phyloP scores from a whole-genome alignment of 2,329 filamentous ascomycete genomes.

The Sclerotinia sclerotiorum region DNA sequence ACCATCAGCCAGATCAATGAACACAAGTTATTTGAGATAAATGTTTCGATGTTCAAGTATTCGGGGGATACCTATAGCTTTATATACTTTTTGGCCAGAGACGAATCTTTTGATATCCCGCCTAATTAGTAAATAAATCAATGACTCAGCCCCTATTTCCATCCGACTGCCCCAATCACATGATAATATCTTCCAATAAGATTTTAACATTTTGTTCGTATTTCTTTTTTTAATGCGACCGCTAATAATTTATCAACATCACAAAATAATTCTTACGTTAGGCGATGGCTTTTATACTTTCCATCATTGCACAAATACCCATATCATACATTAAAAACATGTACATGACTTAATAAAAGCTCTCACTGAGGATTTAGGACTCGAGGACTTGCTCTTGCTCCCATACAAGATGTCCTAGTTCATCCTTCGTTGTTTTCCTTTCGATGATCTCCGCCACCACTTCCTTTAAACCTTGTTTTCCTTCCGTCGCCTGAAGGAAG shows the following conservation, averaged over 20 bases:
- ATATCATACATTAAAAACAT: conserved; percentile 24
- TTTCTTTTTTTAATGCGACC: conserved; percentile 32
- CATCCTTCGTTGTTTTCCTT: conserved; percentile 42
- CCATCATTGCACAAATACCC: conserved; percentile 29
- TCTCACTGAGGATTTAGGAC: background rate
- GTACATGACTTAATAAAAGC: conserved; percentile 18
- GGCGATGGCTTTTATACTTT: conserved; percentile 24
- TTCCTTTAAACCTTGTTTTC: conserved; percentile 67
- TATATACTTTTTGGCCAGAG: conserved; percentile 36
- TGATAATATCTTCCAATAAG: conserved; percentile 29
- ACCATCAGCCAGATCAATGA: background rate
- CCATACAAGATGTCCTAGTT: conserved; percentile 40
- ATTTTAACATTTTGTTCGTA: conserved; percentile 12
- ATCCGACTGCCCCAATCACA: conserved; percentile 31
- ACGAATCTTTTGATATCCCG: conserved; percentile 27
- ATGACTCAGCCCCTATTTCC: conserved; percentile 34
- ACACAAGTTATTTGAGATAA: background rate
- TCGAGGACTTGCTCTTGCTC: conserved; percentile 18
- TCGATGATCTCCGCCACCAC: conserved; percentile 68
- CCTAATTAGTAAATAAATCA: conserved; percentile 30
- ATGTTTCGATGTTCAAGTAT: background rate
- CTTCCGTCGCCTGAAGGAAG: conserved; percentile 58
- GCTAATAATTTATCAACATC: conserved; percentile 27
- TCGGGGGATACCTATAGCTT: conserved; percentile 19
- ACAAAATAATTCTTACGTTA: conserved; percentile 12